Base-by-base conservation (phyloP, 1,284 basidiomycete species). In the Rhodofomes roseus region DNA sequence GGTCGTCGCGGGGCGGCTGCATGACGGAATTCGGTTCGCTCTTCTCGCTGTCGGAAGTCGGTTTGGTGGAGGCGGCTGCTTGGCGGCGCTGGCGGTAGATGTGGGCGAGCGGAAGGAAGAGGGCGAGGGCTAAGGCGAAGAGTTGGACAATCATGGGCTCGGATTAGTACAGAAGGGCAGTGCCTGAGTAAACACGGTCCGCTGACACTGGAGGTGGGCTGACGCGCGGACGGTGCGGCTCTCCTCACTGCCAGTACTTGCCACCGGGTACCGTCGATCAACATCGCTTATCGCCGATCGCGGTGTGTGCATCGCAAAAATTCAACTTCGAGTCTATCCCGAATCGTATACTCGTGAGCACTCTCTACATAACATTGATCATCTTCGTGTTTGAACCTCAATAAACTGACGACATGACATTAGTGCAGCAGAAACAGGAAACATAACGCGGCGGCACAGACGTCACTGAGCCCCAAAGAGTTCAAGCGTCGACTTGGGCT, bases 11-110 rank as follows among this genome's bases (percentile, higher is more conserved):
- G 40, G 86, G 75, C 16, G 88, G 69, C 67, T 89, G 86, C 89
- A 91, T 91, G 71, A 90, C 83, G 22, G 82, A 79, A 73, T 84
- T 86, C 11, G 80, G 78, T 65, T 77, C 76, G 27, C 27, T 29
- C 60, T 79, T 67, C 18, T 72, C 66, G 22, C 63, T 36, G 12
- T 40, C 41, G 46, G 50, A 66, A 52, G 40, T 60, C 54, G 60
- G 48, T 50, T 48, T 56, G 43, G 43, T 25, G 25, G 46, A 27
- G 18, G 40, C 44, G 44, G 44, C 37, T 46, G 62, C 31, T 22
- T 25, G 37, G 40, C 56, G 55, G 12, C 23, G 54, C 25, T 31
- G 40, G 50, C 62, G 66, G 44, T 64, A 64, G 58, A 69, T 55
- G 60, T 62, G 63, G 37, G 63, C 60, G 46, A 69, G 63, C 23